Conservation (phyloP, 116 monocot species). For the Iris pallida region DNA sequence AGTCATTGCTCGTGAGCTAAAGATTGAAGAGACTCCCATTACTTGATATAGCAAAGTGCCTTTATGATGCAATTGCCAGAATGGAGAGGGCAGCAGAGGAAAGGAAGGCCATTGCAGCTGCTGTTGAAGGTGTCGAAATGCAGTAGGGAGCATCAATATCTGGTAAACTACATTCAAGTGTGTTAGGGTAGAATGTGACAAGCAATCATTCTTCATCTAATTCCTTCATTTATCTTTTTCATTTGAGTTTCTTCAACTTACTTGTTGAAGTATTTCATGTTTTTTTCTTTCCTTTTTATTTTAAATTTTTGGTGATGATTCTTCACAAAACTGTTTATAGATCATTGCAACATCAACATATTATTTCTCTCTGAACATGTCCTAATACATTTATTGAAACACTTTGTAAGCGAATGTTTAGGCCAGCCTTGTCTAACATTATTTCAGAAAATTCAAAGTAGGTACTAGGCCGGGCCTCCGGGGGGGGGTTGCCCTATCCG, state of each 20-base stretch:
- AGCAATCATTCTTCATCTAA: too few relatives aligned
- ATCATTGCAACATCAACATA: neutral
- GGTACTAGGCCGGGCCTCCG: conserved; percentile 69
- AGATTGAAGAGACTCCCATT: conserved; percentile 87
- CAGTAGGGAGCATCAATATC: conserved; percentile 80
- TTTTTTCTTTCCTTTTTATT: too few relatives aligned
- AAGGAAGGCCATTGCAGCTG: conserved; percentile 95
- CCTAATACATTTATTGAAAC: conserved; percentile 90
- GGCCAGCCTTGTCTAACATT: conserved; percentile 85
- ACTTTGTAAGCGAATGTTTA: conserved; percentile 83
- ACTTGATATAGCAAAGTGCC: conserved; percentile 97
- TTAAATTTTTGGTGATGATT: too few relatives aligned
- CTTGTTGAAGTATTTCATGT: too few relatives aligned
- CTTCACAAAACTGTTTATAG: too few relatives aligned
- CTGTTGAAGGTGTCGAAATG: conserved; percentile 90
- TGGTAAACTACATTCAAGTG: conserved; percentile 34
- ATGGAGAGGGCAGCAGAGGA: conserved; percentile 98
- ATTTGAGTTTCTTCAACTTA: too few relatives aligned
- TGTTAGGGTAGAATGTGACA: neutral
- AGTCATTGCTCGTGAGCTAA: conserved; percentile 85
- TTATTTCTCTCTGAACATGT: conserved; percentile 40
- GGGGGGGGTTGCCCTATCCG: conserved; percentile 4
- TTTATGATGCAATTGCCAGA: conserved; percentile 97
- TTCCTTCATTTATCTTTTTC: too few relatives aligned
- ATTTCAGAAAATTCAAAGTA: conserved; percentile 93